Evolutionary conservation across 192 early-diverging fungal species (phyloP).

Genomic region (Coemansia sp.): DNA sequence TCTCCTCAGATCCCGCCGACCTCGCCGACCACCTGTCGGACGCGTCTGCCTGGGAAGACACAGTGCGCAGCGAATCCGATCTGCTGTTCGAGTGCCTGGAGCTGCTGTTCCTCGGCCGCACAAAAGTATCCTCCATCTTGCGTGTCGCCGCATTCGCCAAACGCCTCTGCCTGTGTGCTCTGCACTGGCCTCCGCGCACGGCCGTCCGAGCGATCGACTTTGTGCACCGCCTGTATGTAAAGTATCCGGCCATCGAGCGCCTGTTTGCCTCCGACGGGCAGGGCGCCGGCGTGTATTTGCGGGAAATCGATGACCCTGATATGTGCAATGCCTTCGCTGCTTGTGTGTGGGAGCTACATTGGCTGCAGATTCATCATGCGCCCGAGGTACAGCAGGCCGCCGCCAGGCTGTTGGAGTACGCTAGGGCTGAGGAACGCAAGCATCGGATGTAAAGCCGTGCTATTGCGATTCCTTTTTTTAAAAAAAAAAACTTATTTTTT

Average conservation of each 20-base stretch:
- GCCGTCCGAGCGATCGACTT: conserved; percentile 65
- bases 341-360: conserved; percentile 81
- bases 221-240: conserved; percentile 47
- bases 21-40: conserved; percentile 20
- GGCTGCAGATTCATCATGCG: conserved; percentile 56
- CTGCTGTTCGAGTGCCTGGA: conserved; percentile 82
- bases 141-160: conserved; percentile 89
- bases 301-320: conserved; percentile 85
- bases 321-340: conserved; percentile 94
- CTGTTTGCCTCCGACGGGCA: conserved; percentile 65
- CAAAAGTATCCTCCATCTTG: conserved; percentile 69
- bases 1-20: background rate
- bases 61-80: conserved; percentile 69
- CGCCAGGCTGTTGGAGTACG: conserved; percentile 32
- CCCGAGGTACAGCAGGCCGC: conserved; percentile 36
- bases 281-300: conserved; percentile 76
- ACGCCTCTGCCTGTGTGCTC: conserved; percentile 65
- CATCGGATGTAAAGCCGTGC: conserved; percentile 36
- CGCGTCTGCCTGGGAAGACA: conserved; percentile 51
- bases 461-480: too few relatives aligned
- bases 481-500: too few relatives aligned
- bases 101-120: conserved; percentile 77
- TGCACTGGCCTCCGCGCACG: conserved; percentile 76
- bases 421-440: conserved; percentile 40
- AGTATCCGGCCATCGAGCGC: conserved; percentile 62